Percentiles rank a stretch among this genome's conserved stretches.
phyloP scores from a whole-genome alignment of 2,329 filamentous ascomycete species.

The Cladosporium velox region DNA sequence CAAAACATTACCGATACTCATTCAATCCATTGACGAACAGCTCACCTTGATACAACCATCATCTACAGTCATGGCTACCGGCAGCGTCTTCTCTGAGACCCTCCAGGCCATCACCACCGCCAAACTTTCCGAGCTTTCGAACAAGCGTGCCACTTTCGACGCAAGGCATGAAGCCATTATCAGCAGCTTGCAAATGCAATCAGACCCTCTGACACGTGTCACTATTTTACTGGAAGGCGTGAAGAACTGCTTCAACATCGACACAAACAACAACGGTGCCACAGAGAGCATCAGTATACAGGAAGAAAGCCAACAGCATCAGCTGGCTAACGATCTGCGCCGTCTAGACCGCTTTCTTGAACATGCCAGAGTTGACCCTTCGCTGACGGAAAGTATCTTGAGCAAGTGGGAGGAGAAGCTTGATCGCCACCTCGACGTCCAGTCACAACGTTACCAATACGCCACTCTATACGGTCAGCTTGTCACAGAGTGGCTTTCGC shows the following conservation, averaged over 20 bases:
- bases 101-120: conserved; percentile 8
- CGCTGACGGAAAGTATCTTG: not conserved
- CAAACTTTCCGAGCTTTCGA: conserved; percentile 8
- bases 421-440: conserved; percentile 37
- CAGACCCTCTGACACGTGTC: not conserved
- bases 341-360: conserved; percentile 1
- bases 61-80: not conserved
- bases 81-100: conserved; percentile 10
- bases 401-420: conserved; percentile 7
- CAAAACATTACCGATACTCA: not conserved
- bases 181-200: not conserved
- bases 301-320: not conserved
- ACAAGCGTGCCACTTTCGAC: conserved; percentile 6
- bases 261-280: not conserved
- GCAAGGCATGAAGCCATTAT: not conserved
- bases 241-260: conserved; percentile 10
- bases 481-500: conserved; percentile 52
- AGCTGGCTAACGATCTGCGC: not conserved
- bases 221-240: not conserved
- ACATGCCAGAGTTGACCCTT: conserved; percentile 12
- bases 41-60: not conserved
- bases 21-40: not conserved
- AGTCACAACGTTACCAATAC: conserved; percentile 48
- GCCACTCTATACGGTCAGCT: conserved; percentile 50
- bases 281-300: not conserved